Evolutionary conservation across 164 flowering plant species (phyloP), one percentile per base, ranked within the genome.

Genomic region (Paratinospora sagittata): DNA sequence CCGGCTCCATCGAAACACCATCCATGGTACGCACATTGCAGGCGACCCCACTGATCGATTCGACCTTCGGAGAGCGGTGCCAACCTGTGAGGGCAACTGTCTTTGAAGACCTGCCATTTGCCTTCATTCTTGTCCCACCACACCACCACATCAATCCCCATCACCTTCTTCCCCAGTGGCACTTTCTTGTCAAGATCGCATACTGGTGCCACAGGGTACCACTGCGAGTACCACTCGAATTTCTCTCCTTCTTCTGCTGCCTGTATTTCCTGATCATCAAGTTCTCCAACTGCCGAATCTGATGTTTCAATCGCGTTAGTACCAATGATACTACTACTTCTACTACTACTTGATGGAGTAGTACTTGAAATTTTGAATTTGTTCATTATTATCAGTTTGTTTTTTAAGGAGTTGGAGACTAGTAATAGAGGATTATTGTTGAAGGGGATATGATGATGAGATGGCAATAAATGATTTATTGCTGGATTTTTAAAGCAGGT

Each of bases 21-120:
- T 5, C 97, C 98, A 79, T 94, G 98, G 74, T 94, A 92, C 58
- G 88, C 97, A 75, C 98, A 94, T 78, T 95, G 98, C 83, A 94
- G 70, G 72, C 97, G 81, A 0, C 97, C 97, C 90, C 88, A 86
- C 69, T 86, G 87, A 80, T 91, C 98, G 63, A 93, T 88, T 76
- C 94, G 77, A 2, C 98, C 98, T 75, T 94, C 97, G 2, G 97
- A 92, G 64, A 94, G 77, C 0, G 97, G 98, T 23, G 98, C 98
- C 81, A 91, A 77, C 43, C 98, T 79, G 74, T 94, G 98, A 19
- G 98, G 97, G 76, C 98, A 94, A 61, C 72, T n/a, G 77, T 94
- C 97, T 61, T 89, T 88, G 71, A 91, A 87, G 63, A 94, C 98
- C 75, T 87, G 87, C 98, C 97, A 94, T 26, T 71, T 82, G 73